phyloP scores from a whole-genome alignment of 2,329 filamentous ascomycete genomes.

The Emergomyces pasteurianus region DNA sequence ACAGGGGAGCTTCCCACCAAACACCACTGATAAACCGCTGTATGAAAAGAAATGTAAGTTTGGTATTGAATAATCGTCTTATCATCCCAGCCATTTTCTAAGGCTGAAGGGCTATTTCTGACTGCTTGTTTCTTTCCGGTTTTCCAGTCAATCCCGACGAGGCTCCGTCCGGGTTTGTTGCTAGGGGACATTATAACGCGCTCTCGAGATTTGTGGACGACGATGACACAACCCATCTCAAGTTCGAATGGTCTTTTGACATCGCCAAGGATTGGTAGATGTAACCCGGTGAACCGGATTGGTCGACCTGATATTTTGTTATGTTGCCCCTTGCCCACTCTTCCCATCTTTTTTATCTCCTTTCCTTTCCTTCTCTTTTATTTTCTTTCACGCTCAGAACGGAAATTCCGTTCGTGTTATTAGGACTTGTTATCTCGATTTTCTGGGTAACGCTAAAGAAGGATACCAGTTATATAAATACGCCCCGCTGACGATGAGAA shows the following conservation, averaged over 20 bases:
- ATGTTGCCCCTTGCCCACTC: not conserved
- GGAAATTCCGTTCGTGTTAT: slow-evolving; percentile 4
- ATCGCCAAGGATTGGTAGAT: slow-evolving; percentile 83
- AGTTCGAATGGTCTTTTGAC: slow-evolving; percentile 93
- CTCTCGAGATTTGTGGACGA: slow-evolving; percentile 88
- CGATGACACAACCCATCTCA: slow-evolving; percentile 77
- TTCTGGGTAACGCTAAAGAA: not conserved
- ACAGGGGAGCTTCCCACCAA: slow-evolving; percentile 92
- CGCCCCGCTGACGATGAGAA: not conserved
- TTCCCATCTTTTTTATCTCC: not conserved
- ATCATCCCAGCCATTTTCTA: slow-evolving; percentile 1
- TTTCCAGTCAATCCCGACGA: slow-evolving; percentile 72
- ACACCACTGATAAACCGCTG: slow-evolving; percentile 70
- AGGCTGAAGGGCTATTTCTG: not conserved
- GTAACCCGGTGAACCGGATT: not conserved
- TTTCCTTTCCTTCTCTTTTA: not conserved
- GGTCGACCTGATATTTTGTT: not conserved
- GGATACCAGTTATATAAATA: not conserved
- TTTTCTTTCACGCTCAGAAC: not conserved
- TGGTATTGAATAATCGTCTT: not conserved
- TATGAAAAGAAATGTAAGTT: slow-evolving; percentile 86
- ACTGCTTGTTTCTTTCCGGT: not conserved
- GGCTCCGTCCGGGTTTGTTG: slow-evolving; percentile 81
- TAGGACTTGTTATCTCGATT: not conserved
- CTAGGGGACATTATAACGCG: slow-evolving; percentile 81